A percentile compares a stretch with the other conserved stretches of the same genome.
phyloP scores from a whole-genome alignment of 2,329 filamentous ascomycete genomes.

The Cordyceps cateniannulata region DNA sequence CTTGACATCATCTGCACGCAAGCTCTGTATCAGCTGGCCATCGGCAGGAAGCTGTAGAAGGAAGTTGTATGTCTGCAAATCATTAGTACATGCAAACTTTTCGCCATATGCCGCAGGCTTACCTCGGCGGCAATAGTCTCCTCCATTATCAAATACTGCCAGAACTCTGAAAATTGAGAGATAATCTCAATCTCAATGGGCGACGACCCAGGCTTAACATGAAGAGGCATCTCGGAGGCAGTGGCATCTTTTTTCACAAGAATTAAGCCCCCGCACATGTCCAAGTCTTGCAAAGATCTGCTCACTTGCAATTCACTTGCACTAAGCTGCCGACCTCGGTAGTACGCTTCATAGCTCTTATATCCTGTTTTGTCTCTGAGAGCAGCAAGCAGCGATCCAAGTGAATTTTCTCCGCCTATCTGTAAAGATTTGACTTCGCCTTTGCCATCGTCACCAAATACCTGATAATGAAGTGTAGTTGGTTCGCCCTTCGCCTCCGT shows the following conservation, averaged over 20 bases:
- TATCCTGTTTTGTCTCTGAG: constrained; percentile 67
- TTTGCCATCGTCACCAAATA: constrained; percentile 55
- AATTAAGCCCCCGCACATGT: constrained; percentile 57
- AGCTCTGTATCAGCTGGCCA: constrained; percentile 50
- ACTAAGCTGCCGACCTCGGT: constrained; percentile 58
- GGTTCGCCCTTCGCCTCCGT: constrained; percentile 54
- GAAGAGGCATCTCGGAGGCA: constrained; percentile 32
- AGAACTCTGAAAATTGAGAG: constrained; percentile 76
- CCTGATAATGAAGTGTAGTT: constrained; percentile 66
- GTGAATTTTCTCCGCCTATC: constrained; percentile 66
- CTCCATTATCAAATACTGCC: constrained; percentile 70
- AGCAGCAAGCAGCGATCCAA: constrained; percentile 60
- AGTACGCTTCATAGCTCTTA: constrained; percentile 67
- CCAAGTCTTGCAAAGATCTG: constrained; percentile 61
- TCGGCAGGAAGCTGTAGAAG: constrained; percentile 64
- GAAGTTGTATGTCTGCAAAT: constrained; percentile 59
- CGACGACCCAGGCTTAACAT: constrained; percentile 45
- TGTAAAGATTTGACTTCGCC: constrained; percentile 55
- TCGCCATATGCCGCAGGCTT: constrained; percentile 17
- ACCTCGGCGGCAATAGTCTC: constrained; percentile 64
- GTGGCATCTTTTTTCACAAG: constrained; percentile 56
- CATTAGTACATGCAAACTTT: constrained; percentile 15
- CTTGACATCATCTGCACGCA: constrained; percentile 47
- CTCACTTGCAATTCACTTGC: constrained; percentile 53
- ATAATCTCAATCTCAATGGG: constrained; percentile 73